Conservation (phyloP, 129 eudicot species). For the Deinandra increscens region DNA sequence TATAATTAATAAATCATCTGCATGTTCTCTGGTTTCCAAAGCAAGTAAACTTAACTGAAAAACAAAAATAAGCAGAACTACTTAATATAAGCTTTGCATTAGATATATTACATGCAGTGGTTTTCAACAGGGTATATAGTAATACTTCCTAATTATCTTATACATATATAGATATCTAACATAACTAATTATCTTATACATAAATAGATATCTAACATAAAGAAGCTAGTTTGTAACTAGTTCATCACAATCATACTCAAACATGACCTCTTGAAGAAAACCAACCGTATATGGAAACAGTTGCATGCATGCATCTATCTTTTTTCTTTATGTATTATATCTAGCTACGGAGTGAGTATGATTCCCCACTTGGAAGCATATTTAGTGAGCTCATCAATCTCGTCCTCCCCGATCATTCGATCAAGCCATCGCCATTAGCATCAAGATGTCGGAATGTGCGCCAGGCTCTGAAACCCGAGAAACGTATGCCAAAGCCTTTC, state of each 20-base stretch:
- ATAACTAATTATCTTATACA: background rate
- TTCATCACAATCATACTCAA: conserved; percentile 13
- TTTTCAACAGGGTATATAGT: no score
- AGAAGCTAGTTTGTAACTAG: background rate
- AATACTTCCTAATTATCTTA: no score
- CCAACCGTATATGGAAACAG: conserved; percentile 22
- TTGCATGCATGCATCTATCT: background rate
- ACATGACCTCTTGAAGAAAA: conserved; percentile 14
- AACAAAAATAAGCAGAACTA: no score
- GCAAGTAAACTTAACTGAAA: no score
- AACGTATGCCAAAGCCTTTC: conserved; percentile 27
- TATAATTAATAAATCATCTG: no score
- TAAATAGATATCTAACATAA: no score
- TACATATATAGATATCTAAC: no score
- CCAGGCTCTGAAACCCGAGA: conserved; percentile 30
- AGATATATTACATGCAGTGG: no score
- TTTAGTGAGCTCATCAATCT: conserved; percentile 33
- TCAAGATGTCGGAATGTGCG: conserved; percentile 35
- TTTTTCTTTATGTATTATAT: background rate
- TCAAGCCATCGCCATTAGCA: conserved; percentile 43
- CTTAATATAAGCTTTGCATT: no score
- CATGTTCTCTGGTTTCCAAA: no score
- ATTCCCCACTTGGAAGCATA: conserved; percentile 38
- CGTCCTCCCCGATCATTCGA: conserved; percentile 38
- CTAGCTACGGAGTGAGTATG: background rate